phyloP scores from a whole-genome alignment of 2,329 filamentous ascomycete species.

The Ophiostoma tasmaniense region DNA sequence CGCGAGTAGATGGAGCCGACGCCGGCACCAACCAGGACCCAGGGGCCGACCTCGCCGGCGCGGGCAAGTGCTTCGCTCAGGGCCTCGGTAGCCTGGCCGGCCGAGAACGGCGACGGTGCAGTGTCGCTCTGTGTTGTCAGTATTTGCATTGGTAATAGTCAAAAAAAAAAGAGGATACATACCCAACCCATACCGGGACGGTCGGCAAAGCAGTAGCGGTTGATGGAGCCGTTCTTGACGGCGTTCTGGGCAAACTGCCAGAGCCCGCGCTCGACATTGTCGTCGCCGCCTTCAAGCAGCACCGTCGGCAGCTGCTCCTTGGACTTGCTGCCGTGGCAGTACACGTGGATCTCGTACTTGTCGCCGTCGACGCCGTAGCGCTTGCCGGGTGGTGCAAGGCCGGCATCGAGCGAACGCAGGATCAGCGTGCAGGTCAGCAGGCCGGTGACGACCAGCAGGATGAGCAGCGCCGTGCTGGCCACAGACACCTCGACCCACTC shows the following conservation, averaged over 20 bases:
- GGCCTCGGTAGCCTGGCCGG: slow-evolving; percentile 83
- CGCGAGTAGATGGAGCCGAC: slow-evolving; percentile 83
- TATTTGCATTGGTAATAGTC: not conserved
- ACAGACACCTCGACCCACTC: slow-evolving; percentile 79
- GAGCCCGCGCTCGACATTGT: slow-evolving; percentile 68
- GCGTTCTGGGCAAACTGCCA: slow-evolving; percentile 71
- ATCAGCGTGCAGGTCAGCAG: slow-evolving; percentile 73
- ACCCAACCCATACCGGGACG: slow-evolving; percentile 79
- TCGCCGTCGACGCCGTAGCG: slow-evolving; percentile 71
- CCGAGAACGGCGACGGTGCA: slow-evolving; percentile 85
- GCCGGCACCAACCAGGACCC: slow-evolving; percentile 78
- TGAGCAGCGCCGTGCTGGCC: slow-evolving; percentile 60
- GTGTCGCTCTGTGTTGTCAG: slow-evolving; percentile 56
- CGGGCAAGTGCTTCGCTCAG: slow-evolving; percentile 76
- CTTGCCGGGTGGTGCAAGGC: slow-evolving; percentile 63
- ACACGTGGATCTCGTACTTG: slow-evolving; percentile 81
- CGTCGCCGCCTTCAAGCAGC: slow-evolving; percentile 75
- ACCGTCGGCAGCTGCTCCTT: slow-evolving; percentile 62
- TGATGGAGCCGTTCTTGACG: slow-evolving; percentile 70
- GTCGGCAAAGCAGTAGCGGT: slow-evolving; percentile 90
- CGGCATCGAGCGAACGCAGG: slow-evolving; percentile 70
- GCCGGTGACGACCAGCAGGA: slow-evolving; percentile 60
- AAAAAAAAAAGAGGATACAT: slow-evolving; percentile 20
- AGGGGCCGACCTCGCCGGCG: slow-evolving; percentile 77
- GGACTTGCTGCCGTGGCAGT: slow-evolving; percentile 68